These are phyloP conservation scores for Spathaspora sp. DNA, from an alignment of 1,139 yeast species.

Conservation along the genomic window DNA sequence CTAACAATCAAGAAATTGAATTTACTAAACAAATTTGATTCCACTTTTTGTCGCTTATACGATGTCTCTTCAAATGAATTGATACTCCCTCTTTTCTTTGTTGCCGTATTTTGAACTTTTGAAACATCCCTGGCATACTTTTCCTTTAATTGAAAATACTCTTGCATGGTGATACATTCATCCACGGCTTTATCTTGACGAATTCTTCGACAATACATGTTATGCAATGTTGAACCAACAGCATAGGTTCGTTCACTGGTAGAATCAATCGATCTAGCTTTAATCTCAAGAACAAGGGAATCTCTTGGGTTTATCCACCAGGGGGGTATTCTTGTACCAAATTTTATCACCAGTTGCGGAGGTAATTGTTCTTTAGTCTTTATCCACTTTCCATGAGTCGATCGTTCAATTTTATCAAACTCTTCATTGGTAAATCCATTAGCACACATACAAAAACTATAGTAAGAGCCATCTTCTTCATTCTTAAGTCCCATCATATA, in stretches of 20 bases:
- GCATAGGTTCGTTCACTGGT: constrained; percentile 51
- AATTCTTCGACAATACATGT: constrained; percentile 69
- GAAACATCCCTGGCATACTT: constrained; percentile 23
- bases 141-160: constrained; percentile 42
- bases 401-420: constrained; percentile 54
- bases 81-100: constrained; percentile 10
- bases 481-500: constrained; percentile 70
- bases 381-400: constrained; percentile 65
- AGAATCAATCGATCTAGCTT: constrained; percentile 71
- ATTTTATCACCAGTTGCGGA: constrained; percentile 45
- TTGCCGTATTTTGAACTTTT: constrained; percentile 30
- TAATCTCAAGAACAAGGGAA: constrained; percentile 80
- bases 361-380: constrained; percentile 35
- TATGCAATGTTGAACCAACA: constrained; percentile 69
- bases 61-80: constrained; percentile 14
- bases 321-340: constrained; percentile 64
- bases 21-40: constrained; percentile 23
- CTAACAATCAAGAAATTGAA: constrained; percentile 39
- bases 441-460: constrained; percentile 78
- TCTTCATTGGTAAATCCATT: constrained; percentile 77
- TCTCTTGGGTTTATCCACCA: constrained; percentile 80
- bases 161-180: constrained; percentile 58
- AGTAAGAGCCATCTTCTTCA: constrained; percentile 27
- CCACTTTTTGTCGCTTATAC: constrained; percentile 13
- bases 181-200: constrained; percentile 65